phyloP scores from a whole-genome alignment of 2,329 filamentous ascomycete genomes.

The Exophiala xenobiotica region DNA sequence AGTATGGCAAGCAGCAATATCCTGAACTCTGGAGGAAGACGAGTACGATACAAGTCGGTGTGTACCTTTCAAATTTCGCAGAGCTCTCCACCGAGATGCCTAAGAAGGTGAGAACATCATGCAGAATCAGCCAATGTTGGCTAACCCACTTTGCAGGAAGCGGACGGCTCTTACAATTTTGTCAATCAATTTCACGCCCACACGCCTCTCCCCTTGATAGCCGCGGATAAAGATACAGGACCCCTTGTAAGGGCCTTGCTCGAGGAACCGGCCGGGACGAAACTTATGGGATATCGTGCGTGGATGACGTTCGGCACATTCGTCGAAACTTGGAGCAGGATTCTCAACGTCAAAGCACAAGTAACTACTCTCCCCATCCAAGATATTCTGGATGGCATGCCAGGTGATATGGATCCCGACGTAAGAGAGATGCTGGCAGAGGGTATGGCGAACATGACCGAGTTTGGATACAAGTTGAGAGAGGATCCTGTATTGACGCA shows the following conservation, averaged over 20 bases:
- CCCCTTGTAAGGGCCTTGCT: constrained; percentile 47
- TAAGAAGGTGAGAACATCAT: not conserved
- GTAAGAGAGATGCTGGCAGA: constrained; percentile 42
- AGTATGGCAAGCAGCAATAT: constrained; percentile 46
- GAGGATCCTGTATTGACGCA: constrained; percentile 3
- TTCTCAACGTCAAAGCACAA: constrained; percentile 39
- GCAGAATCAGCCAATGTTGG: not conserved
- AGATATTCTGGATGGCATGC: constrained; percentile 37
- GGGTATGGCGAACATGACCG: constrained; percentile 36
- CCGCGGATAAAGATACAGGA: constrained; percentile 41
- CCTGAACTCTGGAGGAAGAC: constrained; percentile 50
- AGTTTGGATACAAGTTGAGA: constrained; percentile 43
- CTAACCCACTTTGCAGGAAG: too few relatives aligned
- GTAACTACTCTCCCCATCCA: constrained; percentile 34
- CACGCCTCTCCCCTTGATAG: constrained; percentile 38
- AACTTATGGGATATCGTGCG: constrained; percentile 48
- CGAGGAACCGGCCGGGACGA: constrained; percentile 40
- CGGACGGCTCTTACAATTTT: not conserved
- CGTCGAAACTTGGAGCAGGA: constrained; percentile 30
- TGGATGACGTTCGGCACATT: constrained; percentile 37
- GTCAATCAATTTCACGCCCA: not conserved
- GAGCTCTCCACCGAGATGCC: not conserved
- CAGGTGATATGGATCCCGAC: constrained; percentile 28
- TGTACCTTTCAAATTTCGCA: not conserved
- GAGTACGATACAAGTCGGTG: constrained; percentile 31